Conservation (phyloP, 306 rosid species). For the Castanea mollissima region DNA sequence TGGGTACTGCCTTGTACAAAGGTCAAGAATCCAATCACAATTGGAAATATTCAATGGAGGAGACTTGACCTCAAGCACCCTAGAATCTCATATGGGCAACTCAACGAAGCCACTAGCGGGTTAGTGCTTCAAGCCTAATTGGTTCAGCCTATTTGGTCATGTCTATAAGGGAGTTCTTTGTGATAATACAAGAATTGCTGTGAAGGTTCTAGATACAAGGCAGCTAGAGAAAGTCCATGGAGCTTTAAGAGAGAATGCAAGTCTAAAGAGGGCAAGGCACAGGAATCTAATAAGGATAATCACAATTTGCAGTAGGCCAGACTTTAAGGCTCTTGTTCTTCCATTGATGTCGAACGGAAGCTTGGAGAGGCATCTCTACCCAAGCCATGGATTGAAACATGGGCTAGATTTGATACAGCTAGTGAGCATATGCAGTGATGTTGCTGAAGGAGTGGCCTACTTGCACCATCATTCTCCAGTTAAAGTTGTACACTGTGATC, state of each 20-base stretch:
- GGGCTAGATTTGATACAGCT: slow-evolving; percentile 58
- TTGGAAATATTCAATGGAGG: slow-evolving; percentile 21
- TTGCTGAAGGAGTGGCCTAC: slow-evolving; percentile 89
- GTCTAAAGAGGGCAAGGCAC: slow-evolving; percentile 72
- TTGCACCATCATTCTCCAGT: slow-evolving; percentile 82
- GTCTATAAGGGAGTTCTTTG: slow-evolving; percentile 79
- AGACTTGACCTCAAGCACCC: slow-evolving; percentile 47
- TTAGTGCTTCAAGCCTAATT: slow-evolving; percentile 59
- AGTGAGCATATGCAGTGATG: slow-evolving; percentile 78
- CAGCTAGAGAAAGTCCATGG: slow-evolving; percentile 50
- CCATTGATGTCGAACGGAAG: slow-evolving; percentile 89
- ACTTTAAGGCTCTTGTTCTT: slow-evolving; percentile 86
- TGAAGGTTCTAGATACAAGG: slow-evolving; percentile 63
- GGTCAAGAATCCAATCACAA: slow-evolving; percentile 35
- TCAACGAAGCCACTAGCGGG: slow-evolving; percentile 71
- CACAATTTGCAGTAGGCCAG: slow-evolving; percentile 68
- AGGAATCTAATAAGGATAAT: slow-evolving; percentile 81
- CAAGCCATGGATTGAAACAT: slow-evolving; percentile 42
- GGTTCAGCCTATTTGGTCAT: slow-evolving; percentile 74
- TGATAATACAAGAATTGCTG: slow-evolving; percentile 77
- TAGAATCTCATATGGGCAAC: slow-evolving; percentile 69
- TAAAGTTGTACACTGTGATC: slow-evolving; percentile 85
- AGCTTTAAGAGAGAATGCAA: slow-evolving; percentile 80
- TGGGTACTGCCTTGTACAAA: slow-evolving; percentile 31
- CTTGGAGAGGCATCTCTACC: slow-evolving; percentile 77